Evolutionary conservation across 2,329 filamentous ascomycete species (phyloP), one percentile per base, ranked within the genome.

Genomic region (Aspergillus novoparasiticus): DNA sequence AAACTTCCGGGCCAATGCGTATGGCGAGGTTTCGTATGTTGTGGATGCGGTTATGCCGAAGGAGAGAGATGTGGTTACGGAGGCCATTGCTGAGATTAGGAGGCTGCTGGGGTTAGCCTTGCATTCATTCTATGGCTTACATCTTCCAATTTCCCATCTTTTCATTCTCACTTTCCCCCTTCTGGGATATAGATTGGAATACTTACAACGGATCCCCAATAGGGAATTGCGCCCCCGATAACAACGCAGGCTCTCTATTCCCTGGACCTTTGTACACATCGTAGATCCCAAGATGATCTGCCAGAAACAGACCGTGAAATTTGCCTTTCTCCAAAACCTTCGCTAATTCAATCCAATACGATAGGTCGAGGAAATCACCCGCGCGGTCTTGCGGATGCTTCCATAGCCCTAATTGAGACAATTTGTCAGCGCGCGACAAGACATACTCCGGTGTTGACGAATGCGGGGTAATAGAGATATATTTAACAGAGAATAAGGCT

Each of bases 31-130:
- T 32, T 85, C 83, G 51, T 84, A 85, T 0, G 83, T 85, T 0
- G 82, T 83, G 0, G 81, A 83, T 0, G 83, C 83, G 0, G 83
- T 85, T 3, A 83, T 80, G 0, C 81, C 83, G 1, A 85, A 80
- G 0, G 80, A 76, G 59, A 83, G 68, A 26, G 76, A 77, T 62
- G 79, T 76, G 1, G 81, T 81, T 2, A 76, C 78, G 1, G 81
- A 73, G 6, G 80, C 79, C 77, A 82, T 77, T 1, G 81, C 80
- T 0, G 80, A 73, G n/a, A 83, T 75, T 6, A 70, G 66, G 59
- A 71, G 72, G 23, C 57, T 59, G 21, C 2, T 50, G 6, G 30
- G 11, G 14, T 16, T 26, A n/a, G 43, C 19, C 1, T n/a, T 11
- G 14, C 1, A 12, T 36, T 23, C 21, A 19, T 50, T 10, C 4